phyloP scores from a whole-genome alignment of 768 basidiomycete species.

The Mrakia frigida region DNA sequence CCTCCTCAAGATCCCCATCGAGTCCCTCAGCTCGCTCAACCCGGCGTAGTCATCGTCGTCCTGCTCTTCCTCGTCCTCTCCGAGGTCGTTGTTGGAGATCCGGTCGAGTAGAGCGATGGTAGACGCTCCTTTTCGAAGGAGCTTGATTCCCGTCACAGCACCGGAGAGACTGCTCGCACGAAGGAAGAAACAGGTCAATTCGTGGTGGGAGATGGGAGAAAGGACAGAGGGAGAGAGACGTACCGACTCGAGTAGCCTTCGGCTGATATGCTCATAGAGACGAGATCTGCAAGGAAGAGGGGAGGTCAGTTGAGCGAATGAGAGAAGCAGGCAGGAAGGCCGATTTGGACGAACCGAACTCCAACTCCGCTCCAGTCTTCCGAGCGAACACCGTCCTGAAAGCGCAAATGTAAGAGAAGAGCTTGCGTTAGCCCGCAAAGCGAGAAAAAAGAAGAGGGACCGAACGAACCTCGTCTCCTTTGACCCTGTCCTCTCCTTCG shows the following conservation, averaged over 20 bases:
- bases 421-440: too few species aligned
- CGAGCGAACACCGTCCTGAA: not conserved
- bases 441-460: not conserved
- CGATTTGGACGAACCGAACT: not conserved
- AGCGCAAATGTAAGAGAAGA: too few species aligned
- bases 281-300: not conserved
- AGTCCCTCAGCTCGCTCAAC: not conserved
- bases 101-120: not conserved
- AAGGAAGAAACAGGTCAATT: not conserved
- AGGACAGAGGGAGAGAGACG: not conserved
- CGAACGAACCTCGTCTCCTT: not conserved
- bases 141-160: too few species aligned
- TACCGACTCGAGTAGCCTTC: not conserved
- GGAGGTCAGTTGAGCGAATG: not conserved
- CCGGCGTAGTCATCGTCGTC: not conserved
- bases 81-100: not conserved
- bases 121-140: not conserved
- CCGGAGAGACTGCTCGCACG: not conserved
- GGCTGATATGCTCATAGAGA: constrained; percentile 2
- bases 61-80: not conserved
- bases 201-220: too few species aligned
- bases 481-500: not conserved
- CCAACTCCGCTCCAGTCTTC: constrained; percentile 11
- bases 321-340: not conserved
- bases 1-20: not conserved